Evolutionary conservation across 257 asterid genomes (phyloP), one percentile per base, ranked within the genome.

Genomic region (Fraxinus cuspidata): DNA sequence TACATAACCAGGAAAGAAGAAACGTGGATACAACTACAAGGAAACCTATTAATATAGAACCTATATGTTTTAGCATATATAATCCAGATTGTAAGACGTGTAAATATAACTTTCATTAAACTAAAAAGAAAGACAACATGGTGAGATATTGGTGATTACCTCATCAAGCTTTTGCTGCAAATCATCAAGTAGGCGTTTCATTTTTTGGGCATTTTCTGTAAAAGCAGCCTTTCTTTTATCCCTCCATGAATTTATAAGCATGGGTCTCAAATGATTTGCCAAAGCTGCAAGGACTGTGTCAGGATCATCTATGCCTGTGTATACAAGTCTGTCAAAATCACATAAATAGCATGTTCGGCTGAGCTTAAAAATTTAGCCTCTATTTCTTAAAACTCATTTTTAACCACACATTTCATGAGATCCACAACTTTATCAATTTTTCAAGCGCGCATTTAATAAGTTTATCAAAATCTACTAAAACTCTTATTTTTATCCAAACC

Each of bases 121-220:
- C 51, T 1, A 69, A 40, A 31, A 56, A 23, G 9, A n/a, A 71
- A 19, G 56, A 81, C 77, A 80, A 65, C 42, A 80, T 77, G 71
- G 73, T 28, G 77, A 69, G 78, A 73, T 47, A 56, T 42, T 71
- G 35, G 73, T 19, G 58, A 73, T 77, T 89, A 96, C 98, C 99
- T 96, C 99, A 81, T 96, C 99, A 84, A 93, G 83, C 88, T 86
- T 93, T 71, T 82, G 91, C 83, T 93, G 99, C 85, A 96, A 84
- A 86, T 87, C 86, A 86, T 93, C 99, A 73, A 92, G 83, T 77
- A 93, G 79, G 27, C 83, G 86, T 85, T 87, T 96, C 86, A 89
- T 89, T 81, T 88, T 90, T 89, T 96, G 99, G 72, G 91, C 81
- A 87, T 90, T 96, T 76, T 96, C 96, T 1, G 99, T 88, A 76